Evolutionary conservation across 2,329 filamentous ascomycete genomes (phyloP), one percentile per base, ranked within the genome.

Genomic region (Epichloe baconii): DNA sequence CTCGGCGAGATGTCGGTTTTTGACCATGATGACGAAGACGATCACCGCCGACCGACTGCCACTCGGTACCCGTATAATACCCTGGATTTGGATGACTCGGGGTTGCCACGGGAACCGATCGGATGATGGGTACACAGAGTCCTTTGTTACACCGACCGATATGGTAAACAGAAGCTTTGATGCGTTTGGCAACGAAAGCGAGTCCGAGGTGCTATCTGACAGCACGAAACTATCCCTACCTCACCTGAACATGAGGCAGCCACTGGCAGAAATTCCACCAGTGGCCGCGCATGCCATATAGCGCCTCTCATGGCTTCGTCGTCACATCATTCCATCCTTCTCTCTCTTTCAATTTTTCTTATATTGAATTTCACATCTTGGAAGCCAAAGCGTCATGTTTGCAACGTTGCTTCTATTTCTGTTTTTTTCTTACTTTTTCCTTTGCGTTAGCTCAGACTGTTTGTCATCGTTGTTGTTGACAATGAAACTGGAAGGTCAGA

Each of bases 191-290:
- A 72, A 70, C 26, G 67, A 67, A 19, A 66, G 68, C 47, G 64
- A 66, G 10, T 58, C 64, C 19, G 66, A 63, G 44, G 64, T 67
- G 48, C 75, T 76, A 55, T 78, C 70, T 61, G 79, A 81, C 1
- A 79, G 78, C 21, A 77, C 78, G 56, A 83, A 80, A 43, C 72
- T 88, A 59, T 86, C 78, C 31, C 69, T 85, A 11, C 79, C 78
- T 53, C 78, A 80, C 60, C 63, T 83, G 57, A 82, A 79, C 1
- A 66, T 77, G 57, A 68, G 54, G 12, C 59, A 51, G 47, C 46
- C 56, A 15, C 56, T 57, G 41, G 34, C 66, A 35, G 42, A 42
- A 8, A 52, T 56, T 46, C 55, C 59, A 10, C 62, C 59, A 45
- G 51, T 56, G 49, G 47, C 53, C 35, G 59, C 58, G 15, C 58